These are phyloP conservation scores for Calonectria pauciramosa DNA, from an alignment of 2,329 filamentous ascomycete genomes.

Conservation along the genomic window DNA sequence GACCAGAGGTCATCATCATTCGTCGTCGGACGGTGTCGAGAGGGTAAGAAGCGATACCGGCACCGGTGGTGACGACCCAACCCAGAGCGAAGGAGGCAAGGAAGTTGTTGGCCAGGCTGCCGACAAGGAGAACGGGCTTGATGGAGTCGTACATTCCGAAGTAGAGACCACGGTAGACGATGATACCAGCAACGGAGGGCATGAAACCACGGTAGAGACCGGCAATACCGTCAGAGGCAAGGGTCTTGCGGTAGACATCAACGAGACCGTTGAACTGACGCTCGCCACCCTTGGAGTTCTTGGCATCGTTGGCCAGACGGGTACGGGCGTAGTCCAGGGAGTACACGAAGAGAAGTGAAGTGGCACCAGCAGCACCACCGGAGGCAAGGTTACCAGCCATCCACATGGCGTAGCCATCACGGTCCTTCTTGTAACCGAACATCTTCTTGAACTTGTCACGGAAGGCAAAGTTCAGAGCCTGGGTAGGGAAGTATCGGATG, in stretches of 20 bases:
- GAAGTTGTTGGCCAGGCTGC: conserved; percentile 97
- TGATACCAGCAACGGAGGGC: conserved; percentile 98
- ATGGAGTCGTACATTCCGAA: conserved; percentile 99
- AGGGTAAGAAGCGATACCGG: conserved; percentile 99
- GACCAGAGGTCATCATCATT: conserved; percentile 99
- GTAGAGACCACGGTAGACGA: conserved; percentile 99
- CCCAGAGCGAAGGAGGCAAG: conserved; percentile 98
- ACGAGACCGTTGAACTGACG: conserved; percentile 99
- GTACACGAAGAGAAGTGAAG: conserved; percentile 99
- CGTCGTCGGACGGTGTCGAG: conserved; percentile 99
- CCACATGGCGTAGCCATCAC: conserved; percentile 98
- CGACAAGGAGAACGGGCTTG: conserved; percentile 97
- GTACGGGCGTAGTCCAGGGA: conserved; percentile 99
- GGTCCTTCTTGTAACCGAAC: conserved; percentile 99
- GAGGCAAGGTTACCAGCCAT: conserved; percentile 99
- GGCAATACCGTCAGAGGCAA: conserved; percentile 97
- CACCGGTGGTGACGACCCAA: conserved; percentile 99
- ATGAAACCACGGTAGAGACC: conserved; percentile 99
- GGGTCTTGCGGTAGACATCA: conserved; percentile 99
- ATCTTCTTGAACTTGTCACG: conserved; percentile 99
- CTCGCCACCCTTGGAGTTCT: conserved; percentile 96
- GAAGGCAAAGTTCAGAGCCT: conserved; percentile 99
- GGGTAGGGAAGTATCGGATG: conserved; percentile 99
- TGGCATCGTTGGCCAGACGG: conserved; percentile 99
- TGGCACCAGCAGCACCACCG: conserved; percentile 99